phyloP scores from a whole-genome alignment of 2,329 filamentous ascomycete species.

The Sporothrix phasma region DNA sequence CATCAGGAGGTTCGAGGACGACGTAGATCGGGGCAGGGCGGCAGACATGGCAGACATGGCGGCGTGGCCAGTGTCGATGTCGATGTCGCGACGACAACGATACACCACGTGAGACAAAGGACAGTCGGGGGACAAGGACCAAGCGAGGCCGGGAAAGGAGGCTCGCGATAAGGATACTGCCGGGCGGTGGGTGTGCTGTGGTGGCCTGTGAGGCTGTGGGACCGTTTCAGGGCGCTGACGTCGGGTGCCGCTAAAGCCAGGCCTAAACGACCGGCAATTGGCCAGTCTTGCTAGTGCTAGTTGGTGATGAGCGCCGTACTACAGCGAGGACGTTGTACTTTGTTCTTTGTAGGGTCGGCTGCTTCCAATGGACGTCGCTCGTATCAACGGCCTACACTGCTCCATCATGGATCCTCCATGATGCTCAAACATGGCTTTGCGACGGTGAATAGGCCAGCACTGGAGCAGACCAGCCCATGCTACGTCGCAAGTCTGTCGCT shows the following conservation, averaged over 20 bases:
- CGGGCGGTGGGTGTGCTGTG: slow-evolving; percentile 12
- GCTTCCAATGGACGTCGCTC: no score
- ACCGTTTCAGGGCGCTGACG: not conserved
- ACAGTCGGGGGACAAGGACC: not conserved
- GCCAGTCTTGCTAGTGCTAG: not conserved
- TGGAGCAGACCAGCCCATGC: no score
- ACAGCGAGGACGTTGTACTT: no score
- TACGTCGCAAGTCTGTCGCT: no score
- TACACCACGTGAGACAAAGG: not conserved
- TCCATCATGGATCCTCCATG: no score
- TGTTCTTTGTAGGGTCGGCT: no score
- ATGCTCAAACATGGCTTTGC: no score
- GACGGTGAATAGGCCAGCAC: no score
- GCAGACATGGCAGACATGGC: not conserved
- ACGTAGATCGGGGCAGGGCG: slow-evolving; percentile 30
- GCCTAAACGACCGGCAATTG: not conserved
- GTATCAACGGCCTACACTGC: no score
- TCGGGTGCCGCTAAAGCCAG: not conserved
- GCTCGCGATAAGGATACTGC: slow-evolving; percentile 16
- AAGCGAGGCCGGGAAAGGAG: not conserved
- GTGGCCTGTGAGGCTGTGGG: not conserved
- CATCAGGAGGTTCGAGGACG: slow-evolving; percentile 36
- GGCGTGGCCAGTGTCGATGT: not conserved
- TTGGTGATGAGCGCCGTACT: no score
- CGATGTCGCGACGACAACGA: not conserved